These are phyloP conservation scores for Vitis labrusca DNA, from an alignment of 164 flowering plant genomes.

Conservation along the genomic window DNA sequence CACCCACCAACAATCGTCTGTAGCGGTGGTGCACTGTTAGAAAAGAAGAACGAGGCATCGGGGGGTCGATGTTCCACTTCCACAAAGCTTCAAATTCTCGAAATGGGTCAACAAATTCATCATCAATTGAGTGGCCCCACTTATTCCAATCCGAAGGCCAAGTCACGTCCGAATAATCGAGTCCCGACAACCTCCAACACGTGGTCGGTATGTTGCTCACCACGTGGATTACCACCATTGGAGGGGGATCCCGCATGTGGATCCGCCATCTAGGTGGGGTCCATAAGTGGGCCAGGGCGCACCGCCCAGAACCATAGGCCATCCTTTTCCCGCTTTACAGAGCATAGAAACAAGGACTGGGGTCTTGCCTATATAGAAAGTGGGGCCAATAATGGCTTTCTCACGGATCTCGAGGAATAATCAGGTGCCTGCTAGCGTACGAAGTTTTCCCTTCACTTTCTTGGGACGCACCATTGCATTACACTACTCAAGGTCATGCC, in stretches of 20 bases:
- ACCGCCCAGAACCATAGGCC: constrained; percentile 9
- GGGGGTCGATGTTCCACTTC: background rate
- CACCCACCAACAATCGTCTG: too few species aligned
- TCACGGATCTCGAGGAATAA: constrained; percentile 3
- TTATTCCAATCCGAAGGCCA: background rate
- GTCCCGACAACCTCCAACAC: background rate
- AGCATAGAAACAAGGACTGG: background rate
- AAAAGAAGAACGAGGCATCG: background rate
- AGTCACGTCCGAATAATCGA: constrained; percentile 5
- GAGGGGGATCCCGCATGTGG: background rate
- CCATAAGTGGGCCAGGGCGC: constrained; percentile 9
- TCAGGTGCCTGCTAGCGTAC: constrained; percentile 18
- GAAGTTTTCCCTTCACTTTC: constrained; percentile 2
- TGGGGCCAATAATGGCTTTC: background rate
- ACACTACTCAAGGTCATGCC: background rate
- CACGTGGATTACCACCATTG: constrained; percentile 7
- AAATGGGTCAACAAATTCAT: background rate
- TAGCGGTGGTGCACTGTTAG: too few species aligned
- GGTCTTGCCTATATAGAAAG: too few species aligned
- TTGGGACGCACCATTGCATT: constrained; percentile 5
- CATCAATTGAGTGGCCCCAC: background rate
- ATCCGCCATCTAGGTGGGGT: background rate
- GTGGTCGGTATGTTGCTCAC: constrained; percentile 8
- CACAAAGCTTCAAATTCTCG: background rate
- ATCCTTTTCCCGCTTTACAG: background rate